Percentiles rank a stretch among this genome's conserved stretches.
Conservation (phyloP, 192 early-diverging fungal genomes). For the Dissophora ornata region DNA sequence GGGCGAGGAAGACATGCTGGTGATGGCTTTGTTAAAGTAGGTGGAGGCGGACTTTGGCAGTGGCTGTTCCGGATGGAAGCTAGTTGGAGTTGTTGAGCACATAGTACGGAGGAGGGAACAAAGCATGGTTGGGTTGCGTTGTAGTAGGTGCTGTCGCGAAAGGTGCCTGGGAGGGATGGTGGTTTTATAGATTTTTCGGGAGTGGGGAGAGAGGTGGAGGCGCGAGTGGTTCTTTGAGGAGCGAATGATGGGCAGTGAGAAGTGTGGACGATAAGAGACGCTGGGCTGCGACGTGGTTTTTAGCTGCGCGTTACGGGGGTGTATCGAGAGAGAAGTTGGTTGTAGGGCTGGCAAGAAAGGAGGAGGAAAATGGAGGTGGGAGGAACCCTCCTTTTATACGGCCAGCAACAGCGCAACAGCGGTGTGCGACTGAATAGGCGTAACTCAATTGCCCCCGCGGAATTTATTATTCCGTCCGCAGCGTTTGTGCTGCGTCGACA, state of each 20-base stretch:
- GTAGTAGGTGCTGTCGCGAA: not conserved
- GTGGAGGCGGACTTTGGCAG: constrained; percentile 26
- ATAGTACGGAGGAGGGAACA: constrained; percentile 46
- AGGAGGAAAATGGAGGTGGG: not conserved
- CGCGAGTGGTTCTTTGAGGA: constrained; percentile 19
- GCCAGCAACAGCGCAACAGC: not conserved
- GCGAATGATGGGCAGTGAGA: constrained; percentile 20
- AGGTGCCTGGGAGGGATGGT: constrained; percentile 16
- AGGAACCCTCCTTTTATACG: not conserved
- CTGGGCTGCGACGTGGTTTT: not conserved
- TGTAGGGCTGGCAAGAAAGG: not conserved
- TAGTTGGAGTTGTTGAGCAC: constrained; percentile 38
- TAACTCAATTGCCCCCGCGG: constrained; percentile 27
- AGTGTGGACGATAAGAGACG: not conserved
- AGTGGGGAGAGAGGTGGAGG: constrained; percentile 4
- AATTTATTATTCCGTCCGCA: constrained; percentile 37
- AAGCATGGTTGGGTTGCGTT: constrained; percentile 45
- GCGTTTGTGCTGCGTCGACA: not conserved
- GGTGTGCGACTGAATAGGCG: not conserved
- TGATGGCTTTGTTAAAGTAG: constrained; percentile 19
- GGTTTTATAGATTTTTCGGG: constrained; percentile 5
- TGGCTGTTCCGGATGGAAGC: constrained; percentile 20
- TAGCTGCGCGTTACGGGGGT: not conserved
- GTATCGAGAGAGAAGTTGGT: not conserved
- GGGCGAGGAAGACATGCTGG: constrained; percentile 27